A percentile compares a stretch with the other conserved stretches of the same genome.
Conservation (phyloP, 2,329 filamentous ascomycete species). For the Aspergillus brasiliensis region DNA sequence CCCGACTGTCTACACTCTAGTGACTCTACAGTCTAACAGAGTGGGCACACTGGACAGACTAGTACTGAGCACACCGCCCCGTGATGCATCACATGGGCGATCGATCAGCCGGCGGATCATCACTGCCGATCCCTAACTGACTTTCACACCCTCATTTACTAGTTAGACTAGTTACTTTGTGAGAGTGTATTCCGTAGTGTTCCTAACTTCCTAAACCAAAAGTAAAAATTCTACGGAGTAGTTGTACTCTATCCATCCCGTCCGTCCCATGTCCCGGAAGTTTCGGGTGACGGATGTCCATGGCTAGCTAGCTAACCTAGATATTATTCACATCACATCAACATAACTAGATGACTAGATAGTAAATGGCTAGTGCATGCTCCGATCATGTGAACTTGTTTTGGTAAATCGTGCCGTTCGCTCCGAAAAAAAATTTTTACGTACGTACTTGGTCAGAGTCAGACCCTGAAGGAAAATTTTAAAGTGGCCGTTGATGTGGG, state of each 20-base stretch:
- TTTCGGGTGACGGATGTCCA: neutral
- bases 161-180: neutral
- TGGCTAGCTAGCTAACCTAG: neutral
- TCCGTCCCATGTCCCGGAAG: neutral
- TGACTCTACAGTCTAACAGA: too few species aligned
- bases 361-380: neutral
- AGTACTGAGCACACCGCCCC: slow-evolving; percentile 5
- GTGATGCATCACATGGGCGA: slow-evolving; percentile 10
- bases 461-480: neutral
- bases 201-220: too few species aligned
- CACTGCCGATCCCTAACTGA: slow-evolving; percentile 3
- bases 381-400: neutral
- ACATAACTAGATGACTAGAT: too few species aligned
- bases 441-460: neutral
- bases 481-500: neutral
- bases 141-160: neutral
- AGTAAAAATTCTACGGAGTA: too few species aligned
- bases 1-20: too few species aligned
- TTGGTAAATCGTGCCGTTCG: neutral
- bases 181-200: too few species aligned
- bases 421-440: neutral
- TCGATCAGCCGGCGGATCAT: slow-evolving; percentile 6
- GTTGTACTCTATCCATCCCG: neutral
- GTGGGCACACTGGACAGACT: neutral
- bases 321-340: too few species aligned